Base-by-base conservation (phyloP, 176 grass and related monocot species). In the Bolboschoenus planiculmis region DNA sequence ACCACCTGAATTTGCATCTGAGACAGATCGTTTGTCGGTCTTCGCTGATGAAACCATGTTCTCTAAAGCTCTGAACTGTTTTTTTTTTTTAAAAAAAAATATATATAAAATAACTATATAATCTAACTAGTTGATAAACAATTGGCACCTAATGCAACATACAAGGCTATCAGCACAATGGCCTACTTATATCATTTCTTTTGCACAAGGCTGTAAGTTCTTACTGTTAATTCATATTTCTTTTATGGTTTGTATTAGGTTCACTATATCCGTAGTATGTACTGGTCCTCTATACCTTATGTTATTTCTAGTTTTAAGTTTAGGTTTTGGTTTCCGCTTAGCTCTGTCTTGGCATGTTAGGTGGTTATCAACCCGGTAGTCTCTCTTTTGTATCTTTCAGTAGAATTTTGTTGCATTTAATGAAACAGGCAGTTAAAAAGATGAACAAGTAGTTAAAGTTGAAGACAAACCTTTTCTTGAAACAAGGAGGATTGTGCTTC, bases 401-500 rank as follows among this genome's bases (percentile, higher is more conserved):
- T 68, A 39, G 27, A 68, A 68, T 18, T 68, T 68, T 34, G 64
- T 68, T 39, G 64, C 64, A 68, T 68, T 35, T 68, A 40, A 66
- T 68, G 36, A 21, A 40, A 3, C 16, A 8, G 20, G 58, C 16
- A 68, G 36, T 51, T 23, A 43, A 59, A 58, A 39, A 81, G 44
- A n/a, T 60, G 31, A 80, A 80, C 34, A 27, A 65, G 39, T 43
- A 73, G n/a, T 53, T 79, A 79, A 15, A 56, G 70, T 78, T 79
- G 9, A 84, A 88, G 79, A n/a, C 64, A 36, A 89, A 91, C 94
- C 91, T 93, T 97, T 83, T 93, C 91, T 87, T 89, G 85, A 77
- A 83, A 97, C 48, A 93, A 59, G 53, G 89, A 91, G 16, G 94
- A 97, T 81, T 97, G 94, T 50, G 89, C 87, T 93, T 97, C 89